Evolutionary conservation across 2,329 filamentous ascomycete genomes (phyloP), one percentile per base, ranked within the genome.

Genomic region (Hymenoscyphus repandus): DNA sequence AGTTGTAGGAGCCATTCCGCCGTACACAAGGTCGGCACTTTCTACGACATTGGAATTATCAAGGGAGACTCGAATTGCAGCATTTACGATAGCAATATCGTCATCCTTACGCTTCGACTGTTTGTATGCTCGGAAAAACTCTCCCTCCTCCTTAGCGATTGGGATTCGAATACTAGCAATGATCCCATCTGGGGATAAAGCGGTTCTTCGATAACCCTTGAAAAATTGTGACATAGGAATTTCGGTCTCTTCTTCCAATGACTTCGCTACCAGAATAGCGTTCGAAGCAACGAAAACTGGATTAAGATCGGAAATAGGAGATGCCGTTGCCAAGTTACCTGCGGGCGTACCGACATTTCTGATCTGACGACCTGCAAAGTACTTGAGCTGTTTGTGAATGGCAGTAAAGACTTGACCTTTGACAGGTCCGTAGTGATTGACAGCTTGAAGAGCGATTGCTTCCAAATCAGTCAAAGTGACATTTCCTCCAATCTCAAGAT

Each of bases 31-130:
- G 61, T 86, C 89, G 53, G 82, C 84, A 56, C 85, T 83, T 54
- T 83, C 77, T 5, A 97, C 88, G 1, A 81, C 67, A 38, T 92
- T 80, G 1, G 77, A 75, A 2, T 86, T 78, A 36, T 84, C 79
- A 2, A 97, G 70, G 5, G 79, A 80, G 5, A 97, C 76, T 33
- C 89, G 81, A 51, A 97, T 70, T 1, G 92, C 90, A 27, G 87
- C 83, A 44, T 95, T 97, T 20, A 97, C 93, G 61, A 99, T 97
- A 2, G 93, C 93, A 65, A 99, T 97, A 65, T 99, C 93, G 62
- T 99, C 93, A 62, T 99, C 93, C 66, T 97, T 97, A 58, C 93
- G 76, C 74, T 99, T 99, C 0, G 93, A 83, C 68, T 97, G 92
- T 70, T 99, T 99, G 70, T 96, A 97, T 1, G 92, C 85, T 39